These are phyloP conservation scores for Gynochthodes officinalis DNA, from an alignment of 257 asterid species.

Conservation along the genomic window DNA sequence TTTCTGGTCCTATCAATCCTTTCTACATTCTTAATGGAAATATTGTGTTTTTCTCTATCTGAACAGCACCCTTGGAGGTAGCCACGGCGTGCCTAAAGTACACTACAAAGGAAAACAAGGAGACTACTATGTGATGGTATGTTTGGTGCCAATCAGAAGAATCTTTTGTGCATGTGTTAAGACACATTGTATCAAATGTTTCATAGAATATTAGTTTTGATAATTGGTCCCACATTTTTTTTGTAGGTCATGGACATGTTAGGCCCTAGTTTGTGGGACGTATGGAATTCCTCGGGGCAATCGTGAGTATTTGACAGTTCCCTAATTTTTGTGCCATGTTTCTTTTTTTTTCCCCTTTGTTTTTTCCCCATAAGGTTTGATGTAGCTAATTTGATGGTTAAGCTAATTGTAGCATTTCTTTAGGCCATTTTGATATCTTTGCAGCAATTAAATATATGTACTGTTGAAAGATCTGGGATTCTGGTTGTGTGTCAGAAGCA, in stretches of 20 bases:
- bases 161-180: not conserved
- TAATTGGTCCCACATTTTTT: conserved; percentile 2
- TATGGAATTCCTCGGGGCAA: conserved; percentile 51
- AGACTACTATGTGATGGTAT: conserved; percentile 47
- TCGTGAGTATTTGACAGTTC: conserved; percentile 30
- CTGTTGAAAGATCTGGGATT: not conserved
- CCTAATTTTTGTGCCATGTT: not conserved
- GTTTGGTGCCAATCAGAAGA: conserved; percentile 2
- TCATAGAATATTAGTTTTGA: not conserved
- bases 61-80: conserved; percentile 45
- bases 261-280: conserved; percentile 57
- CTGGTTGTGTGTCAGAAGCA: not conserved
- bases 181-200: not conserved
- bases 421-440: not conserved
- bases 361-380: not conserved
- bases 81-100: conserved; percentile 47
- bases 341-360: not conserved
- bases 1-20: not conserved
- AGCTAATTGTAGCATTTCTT: not conserved
- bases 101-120: conserved; percentile 48
- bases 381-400: too few relatives aligned
- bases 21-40: not conserved
- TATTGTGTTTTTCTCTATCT: not conserved
- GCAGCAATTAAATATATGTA: not conserved
- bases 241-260: conserved; percentile 54